Base-by-base conservation (phyloP, 208 protist genomes). In the Naegleria lovaniensis region DNA sequence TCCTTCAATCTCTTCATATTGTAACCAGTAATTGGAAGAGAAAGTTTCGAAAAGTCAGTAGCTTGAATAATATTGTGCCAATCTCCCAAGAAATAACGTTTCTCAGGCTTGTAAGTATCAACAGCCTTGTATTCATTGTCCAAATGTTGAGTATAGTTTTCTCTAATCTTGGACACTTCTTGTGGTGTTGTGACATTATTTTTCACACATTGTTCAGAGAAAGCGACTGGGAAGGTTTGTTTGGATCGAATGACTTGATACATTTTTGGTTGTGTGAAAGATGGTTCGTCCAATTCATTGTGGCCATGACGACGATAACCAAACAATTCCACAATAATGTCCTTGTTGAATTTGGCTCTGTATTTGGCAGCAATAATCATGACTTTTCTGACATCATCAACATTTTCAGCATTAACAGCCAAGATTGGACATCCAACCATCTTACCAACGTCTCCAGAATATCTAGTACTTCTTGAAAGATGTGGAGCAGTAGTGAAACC, bases 401-500 rank as follows among this genome's bases (percentile, higher is more conserved):
- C 94, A 93, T 96, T 96, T 93, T 99, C 98, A 86, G 97, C 98
- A 95, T 99, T 99, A 55, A 99, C 98, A 93, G 99, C 98, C 91
- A 99, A 96, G 90, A 99, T 97, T 11, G 98, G 98, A 90, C 96
- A 97, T 89, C 94, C 94, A 93, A 95, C 96, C 51, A 96, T 95
- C 92, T 98, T 98, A 36, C 96, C 99, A 83, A 99, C 94, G 92
- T 99, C 98, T n/a, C 97, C 98, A 93, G 97, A 99, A 94, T 99
- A 99, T 16, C 97, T 95, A 58, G 98, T 98, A 52, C 97, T 99
- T 43, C 98, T 97, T 55, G 96, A 96, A 86, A 93, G 95, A 76
- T 94, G 95, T 41, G 98, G 97, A 94, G 99, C 97, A 0, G 99
- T 99, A 38, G 98, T 99, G 94, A 99, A 99, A 92, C 98, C 98